Base-by-base conservation (phyloP, 768 basidiomycete genomes). In the Gloeopeniophorella convolvens region DNA sequence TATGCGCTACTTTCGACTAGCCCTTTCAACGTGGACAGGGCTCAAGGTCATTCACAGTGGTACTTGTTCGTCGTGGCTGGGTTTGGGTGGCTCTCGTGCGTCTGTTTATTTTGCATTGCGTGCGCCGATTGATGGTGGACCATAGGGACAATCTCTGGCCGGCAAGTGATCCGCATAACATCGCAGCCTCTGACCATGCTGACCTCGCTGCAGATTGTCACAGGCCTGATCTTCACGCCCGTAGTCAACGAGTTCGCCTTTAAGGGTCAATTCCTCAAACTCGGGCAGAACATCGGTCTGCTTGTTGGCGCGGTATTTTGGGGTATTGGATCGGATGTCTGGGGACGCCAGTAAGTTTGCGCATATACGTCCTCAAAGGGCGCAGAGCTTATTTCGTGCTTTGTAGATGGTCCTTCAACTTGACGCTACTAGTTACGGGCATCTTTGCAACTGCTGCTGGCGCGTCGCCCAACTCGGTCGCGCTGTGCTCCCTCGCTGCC, bases 51-150 rank as follows among this genome's bases (percentile, higher is more conserved):
- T 15, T 42, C 24, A 16, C 51, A 84, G 82, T 82, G 78, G 70
- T 66, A 70, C 51, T 62, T 86, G 39, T 85, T 86, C 63, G 26
- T 80, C 50, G 77, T 84, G 24, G 73, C 82, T 8, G 84, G 83
- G 1, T 85, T 87, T 65, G 84, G 84, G 32, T 86, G 83, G 83
- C 72, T 85, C 50, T 80, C 81, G 82, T 84, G 60, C 66, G 81
- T 70, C 5, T 45, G 46, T 6, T 3, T 9, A 32, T 40, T 20
- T 15, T 21, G 15, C n/a, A 28, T 18, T 0, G n/a, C 15, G 8
- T 5, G 42, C n/a, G 9, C 2, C 33, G 16, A 45, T 45, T 8
- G 7, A 34, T 48, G 13, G 39, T 8, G 4, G 15, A 7, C 26
- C 41, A 3, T 58, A 81, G 83, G n/a, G 83, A 85, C 59, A 84